These are phyloP conservation scores for Penicillium sp. DNA, from an alignment of 2,329 filamentous ascomycete species.

Conservation along the genomic window DNA sequence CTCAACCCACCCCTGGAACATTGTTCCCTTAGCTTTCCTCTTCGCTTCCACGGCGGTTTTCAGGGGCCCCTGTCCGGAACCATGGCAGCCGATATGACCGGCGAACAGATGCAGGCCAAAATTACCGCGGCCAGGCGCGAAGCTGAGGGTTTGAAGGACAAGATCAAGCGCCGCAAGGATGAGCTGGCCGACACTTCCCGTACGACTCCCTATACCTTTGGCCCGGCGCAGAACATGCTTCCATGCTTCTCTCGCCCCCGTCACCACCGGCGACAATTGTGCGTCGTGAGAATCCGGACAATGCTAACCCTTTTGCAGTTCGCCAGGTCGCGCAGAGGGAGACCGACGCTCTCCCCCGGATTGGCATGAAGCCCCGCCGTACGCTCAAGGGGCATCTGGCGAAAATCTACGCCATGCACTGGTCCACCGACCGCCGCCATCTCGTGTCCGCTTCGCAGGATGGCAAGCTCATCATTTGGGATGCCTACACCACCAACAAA, in stretches of 20 bases:
- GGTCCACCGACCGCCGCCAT: conserved; percentile 96
- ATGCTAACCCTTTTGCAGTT: conserved; percentile 57
- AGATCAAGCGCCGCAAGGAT: conserved; percentile 99
- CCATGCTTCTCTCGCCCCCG: background rate
- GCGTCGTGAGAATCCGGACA: conserved; percentile 4
- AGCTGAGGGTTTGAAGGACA: conserved; percentile 95
- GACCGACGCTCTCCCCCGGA: conserved; percentile 86
- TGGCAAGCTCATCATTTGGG: conserved; percentile 99
- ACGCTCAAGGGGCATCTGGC: conserved; percentile 96
- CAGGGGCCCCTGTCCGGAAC: conserved; percentile 31
- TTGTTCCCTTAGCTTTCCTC: conserved; percentile 10
- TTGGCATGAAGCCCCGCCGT: conserved; percentile 95
- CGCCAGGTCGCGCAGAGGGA: conserved; percentile 88
- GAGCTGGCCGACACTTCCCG: conserved; percentile 96
- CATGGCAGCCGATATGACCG: conserved; percentile 50
- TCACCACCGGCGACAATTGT: too few relatives aligned
- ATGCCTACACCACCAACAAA: conserved; percentile 99
- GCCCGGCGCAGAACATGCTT: background rate
- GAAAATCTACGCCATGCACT: conserved; percentile 99
- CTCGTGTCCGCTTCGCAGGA: conserved; percentile 97
- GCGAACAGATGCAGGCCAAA: conserved; percentile 78
- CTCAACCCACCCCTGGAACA: conserved; percentile 11
- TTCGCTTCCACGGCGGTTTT: conserved; percentile 9
- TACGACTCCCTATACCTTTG: conserved; percentile 56
- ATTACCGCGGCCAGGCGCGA: conserved; percentile 92